Percentiles rank a stretch among this genome's conserved stretches.
These are phyloP conservation scores for Psilocybe mexicana DNA, from an alignment of 1,284 basidiomycete genomes.

Conservation along the genomic window DNA sequence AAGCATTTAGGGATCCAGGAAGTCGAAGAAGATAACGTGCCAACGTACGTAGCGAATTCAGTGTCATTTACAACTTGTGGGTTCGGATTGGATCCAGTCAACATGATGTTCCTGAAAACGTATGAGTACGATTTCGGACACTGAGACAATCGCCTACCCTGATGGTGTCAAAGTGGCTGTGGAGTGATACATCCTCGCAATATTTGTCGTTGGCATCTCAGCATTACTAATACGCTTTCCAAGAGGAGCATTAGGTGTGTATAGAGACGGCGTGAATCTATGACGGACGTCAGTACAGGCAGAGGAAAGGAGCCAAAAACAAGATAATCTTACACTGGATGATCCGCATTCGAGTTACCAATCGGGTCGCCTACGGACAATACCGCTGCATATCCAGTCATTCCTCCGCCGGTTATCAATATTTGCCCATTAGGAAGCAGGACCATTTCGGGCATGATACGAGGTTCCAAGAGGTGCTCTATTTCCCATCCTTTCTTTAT, in stretches of 20 bases:
- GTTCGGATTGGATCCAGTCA: slow-evolving; percentile 55
- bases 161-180: slow-evolving; percentile 39
- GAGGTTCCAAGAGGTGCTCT: slow-evolving; percentile 36
- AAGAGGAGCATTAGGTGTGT: slow-evolving; percentile 46
- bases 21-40: not conserved
- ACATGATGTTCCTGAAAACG: slow-evolving; percentile 38
- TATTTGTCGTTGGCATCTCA: slow-evolving; percentile 46
- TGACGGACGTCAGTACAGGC: not conserved
- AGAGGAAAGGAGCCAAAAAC: slow-evolving; percentile 19
- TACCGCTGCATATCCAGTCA: slow-evolving; percentile 48
- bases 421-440: slow-evolving; percentile 55
- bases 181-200: slow-evolving; percentile 48
- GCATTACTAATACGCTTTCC: slow-evolving; percentile 47
- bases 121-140: not conserved
- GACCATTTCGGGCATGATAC: slow-evolving; percentile 53
- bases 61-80: slow-evolving; percentile 28
- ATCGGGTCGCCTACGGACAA: slow-evolving; percentile 38
- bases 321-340: slow-evolving; percentile 22
- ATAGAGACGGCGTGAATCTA: slow-evolving; percentile 48
- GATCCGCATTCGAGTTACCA: slow-evolving; percentile 48
- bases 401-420: slow-evolving; percentile 48
- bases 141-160: slow-evolving; percentile 25
- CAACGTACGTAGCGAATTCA: slow-evolving; percentile 29
- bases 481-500: slow-evolving; percentile 40
- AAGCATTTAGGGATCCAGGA: not conserved